Evolutionary conservation across 257 asterid species (phyloP), one percentile per base, ranked within the genome.

Genomic region (Scutellaria galericulata): DNA sequence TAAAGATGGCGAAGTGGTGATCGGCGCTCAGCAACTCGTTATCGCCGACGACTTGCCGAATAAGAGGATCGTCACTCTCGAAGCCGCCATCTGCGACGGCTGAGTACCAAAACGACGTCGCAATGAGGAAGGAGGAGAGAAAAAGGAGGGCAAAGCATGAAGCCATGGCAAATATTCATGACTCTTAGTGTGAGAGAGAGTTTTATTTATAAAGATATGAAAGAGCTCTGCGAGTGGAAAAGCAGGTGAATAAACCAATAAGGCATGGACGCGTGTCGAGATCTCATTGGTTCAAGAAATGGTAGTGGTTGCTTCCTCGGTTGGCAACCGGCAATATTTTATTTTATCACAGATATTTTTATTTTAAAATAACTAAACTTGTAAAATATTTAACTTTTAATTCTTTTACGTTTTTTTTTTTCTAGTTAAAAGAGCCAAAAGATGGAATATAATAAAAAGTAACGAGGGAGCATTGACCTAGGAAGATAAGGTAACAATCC

Each of bases 21-120:
- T 90, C 92, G 66, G 85, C 89, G 81, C 74, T 84, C 73, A 75
- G 74, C 73, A 74, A 37, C 51, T 82, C 24, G 75, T 84, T 60
- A 44, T 82, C 84, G 11, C 75, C 75, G 5, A 78, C 74, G 8
- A 93, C 98, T 81, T 87, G 96, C 42, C 91, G 95, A 88, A 93
- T 90, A 24, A 90, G 15, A 27, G 73, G 60, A 47, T 90, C 89
- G 9, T 70, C 85, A 66, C 62, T 66, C 27, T 12, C 70, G 62
- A 51, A 18, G 69, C 52, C 66, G 47, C 24, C 85, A 54, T 39
- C 73, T 12, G 37, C 74, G 74, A 79, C 84, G 46, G 27, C 4
- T 27, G 79, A 68, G 70, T 45, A 57, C 7, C 59, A 42, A 63
- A 77, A 77, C 79, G 84, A 73, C 77, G 79, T 62, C 75, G 75